These are phyloP conservation scores for Sporisorium graminicola DNA, from an alignment of 1,284 basidiomycete species.

Conservation along the genomic window DNA sequence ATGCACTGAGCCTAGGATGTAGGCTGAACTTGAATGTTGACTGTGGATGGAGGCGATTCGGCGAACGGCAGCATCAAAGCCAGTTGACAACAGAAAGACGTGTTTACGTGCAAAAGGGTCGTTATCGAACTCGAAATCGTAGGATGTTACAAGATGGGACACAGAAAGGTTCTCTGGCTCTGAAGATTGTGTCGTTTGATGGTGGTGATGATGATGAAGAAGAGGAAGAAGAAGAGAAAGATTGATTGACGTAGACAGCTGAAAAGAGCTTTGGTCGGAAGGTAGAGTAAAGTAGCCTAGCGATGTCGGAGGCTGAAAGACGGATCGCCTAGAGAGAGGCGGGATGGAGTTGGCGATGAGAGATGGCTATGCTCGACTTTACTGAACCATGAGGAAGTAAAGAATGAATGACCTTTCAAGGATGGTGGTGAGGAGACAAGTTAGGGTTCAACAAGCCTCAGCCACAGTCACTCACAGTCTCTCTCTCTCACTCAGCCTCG, in stretches of 20 bases:
- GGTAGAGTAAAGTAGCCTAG: constrained; percentile 38
- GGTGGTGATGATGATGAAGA: not conserved
- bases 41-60: constrained; percentile 23
- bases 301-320: constrained; percentile 54
- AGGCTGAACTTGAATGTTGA: constrained; percentile 21
- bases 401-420: constrained; percentile 9
- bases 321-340: constrained; percentile 25
- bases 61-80: constrained; percentile 38
- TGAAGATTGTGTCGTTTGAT: too few species aligned
- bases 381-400: constrained; percentile 17
- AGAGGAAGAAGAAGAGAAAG: not conserved
- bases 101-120: constrained; percentile 3
- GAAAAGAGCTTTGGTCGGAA: constrained; percentile 23
- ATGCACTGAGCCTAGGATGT: constrained; percentile 9
- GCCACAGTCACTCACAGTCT: not conserved
- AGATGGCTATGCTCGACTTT: not conserved
- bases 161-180: constrained; percentile 15
- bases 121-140: constrained; percentile 7
- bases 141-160: constrained; percentile 1
- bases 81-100: not conserved
- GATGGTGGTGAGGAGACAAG: constrained; percentile 40
- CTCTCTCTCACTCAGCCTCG: not conserved
- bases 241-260: constrained; percentile 12
- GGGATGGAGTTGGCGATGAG: not conserved
- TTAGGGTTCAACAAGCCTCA: not conserved